Percentiles rank a stretch among this genome's conserved stretches.
phyloP scores from a whole-genome alignment of 495 filamentous ascomycete species.

The Neurospora sp. region DNA sequence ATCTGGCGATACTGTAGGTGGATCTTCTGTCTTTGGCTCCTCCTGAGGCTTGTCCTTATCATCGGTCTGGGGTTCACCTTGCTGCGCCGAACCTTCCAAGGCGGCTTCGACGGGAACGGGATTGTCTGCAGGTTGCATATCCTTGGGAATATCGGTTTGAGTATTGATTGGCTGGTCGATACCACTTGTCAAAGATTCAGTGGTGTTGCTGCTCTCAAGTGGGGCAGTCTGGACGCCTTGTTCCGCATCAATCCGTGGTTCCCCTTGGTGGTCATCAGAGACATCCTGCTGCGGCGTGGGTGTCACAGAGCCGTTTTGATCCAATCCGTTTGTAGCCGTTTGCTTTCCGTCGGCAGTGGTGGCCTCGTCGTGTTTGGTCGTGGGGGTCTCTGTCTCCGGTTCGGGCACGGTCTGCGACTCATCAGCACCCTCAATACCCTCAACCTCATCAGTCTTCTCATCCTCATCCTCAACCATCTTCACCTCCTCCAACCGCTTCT shows the following conservation, averaged over 20 bases:
- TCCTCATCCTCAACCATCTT: background rate
- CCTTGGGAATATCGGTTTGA: background rate
- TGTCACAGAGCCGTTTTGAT: background rate
- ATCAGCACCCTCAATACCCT: background rate
- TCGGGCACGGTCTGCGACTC: background rate
- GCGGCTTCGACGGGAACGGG: background rate
- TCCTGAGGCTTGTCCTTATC: background rate
- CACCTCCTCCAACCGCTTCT: background rate
- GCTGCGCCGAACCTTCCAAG: background rate
- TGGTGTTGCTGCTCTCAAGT: background rate
- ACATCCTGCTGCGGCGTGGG: background rate
- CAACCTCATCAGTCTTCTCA: background rate
- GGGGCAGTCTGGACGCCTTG: background rate
- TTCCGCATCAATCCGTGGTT: background rate
- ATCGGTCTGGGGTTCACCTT: background rate
- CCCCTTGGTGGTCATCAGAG: background rate
- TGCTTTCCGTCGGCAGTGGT: background rate
- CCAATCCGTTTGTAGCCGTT: background rate
- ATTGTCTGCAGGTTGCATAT: background rate
- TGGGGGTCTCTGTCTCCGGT: background rate
- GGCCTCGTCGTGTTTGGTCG: background rate
- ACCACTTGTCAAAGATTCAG: background rate
- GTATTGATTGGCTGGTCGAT: background rate
- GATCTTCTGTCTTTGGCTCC: constrained; percentile 3
- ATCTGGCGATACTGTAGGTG: background rate